A percentile compares a stretch with the other conserved stretches of the same genome.
These are phyloP conservation scores for Dovyalis caffra DNA, from an alignment of 345 rosid genomes.

Conservation along the genomic window DNA sequence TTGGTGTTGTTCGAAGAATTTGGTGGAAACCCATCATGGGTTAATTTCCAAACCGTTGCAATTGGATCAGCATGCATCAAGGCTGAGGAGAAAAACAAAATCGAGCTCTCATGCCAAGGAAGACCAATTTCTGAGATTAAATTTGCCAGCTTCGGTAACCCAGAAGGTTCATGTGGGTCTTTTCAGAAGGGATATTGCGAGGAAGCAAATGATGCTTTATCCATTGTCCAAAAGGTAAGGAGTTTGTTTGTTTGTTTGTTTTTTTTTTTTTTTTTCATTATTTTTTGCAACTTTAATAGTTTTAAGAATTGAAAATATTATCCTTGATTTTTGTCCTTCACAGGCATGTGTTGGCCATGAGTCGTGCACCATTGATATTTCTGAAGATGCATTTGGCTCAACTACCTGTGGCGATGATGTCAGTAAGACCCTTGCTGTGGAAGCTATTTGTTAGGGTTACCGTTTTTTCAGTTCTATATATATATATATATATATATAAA, in stretches of 20 bases:
- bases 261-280: no score
- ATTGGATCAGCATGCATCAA: not conserved
- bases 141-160: constrained; percentile 19
- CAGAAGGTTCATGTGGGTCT: constrained; percentile 3
- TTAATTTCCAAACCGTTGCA: constrained; percentile 6
- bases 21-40: constrained; percentile 7
- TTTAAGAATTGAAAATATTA: not conserved
- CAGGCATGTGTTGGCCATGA: constrained; percentile 19
- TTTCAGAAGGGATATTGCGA: constrained; percentile 5
- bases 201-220: not conserved
- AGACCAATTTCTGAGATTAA: not conserved
- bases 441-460: not conserved
- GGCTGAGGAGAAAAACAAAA: not conserved
- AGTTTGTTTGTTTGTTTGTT: no score
- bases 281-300: not conserved
- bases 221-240: constrained; percentile 4
- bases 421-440: not conserved
- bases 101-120: not conserved
- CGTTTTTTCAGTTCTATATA: no score
- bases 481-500: no score
- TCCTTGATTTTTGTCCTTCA: not conserved
- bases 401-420: not conserved
- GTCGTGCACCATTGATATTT: not conserved
- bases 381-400: constrained; percentile 5
- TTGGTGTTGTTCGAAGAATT: constrained; percentile 18